phyloP scores from a whole-genome alignment of 2,329 filamentous ascomycete genomes.

The Phaeosphaeria sp. region DNA sequence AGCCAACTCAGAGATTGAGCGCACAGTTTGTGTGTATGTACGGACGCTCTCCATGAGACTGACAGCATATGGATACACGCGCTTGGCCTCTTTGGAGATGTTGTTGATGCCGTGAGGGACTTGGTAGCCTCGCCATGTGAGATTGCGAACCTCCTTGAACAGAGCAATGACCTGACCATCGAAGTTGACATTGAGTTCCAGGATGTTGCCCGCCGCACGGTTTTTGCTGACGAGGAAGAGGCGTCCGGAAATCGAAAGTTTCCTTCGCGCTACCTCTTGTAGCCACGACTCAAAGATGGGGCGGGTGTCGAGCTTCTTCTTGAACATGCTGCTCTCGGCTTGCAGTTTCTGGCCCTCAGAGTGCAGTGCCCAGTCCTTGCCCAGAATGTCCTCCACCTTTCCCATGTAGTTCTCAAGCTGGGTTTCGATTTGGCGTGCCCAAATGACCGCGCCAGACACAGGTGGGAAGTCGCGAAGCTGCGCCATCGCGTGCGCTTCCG shows the following conservation, averaged over 20 bases:
- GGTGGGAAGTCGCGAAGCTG: constrained; percentile 94
- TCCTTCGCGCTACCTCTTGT: constrained; percentile 83
- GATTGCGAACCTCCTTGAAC: constrained; percentile 97
- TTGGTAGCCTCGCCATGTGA: constrained; percentile 92
- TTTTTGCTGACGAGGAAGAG: constrained; percentile 90
- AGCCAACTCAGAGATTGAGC: constrained; percentile 82
- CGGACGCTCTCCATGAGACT: constrained; percentile 99
- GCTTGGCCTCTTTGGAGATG: constrained; percentile 97
- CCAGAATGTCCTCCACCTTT: constrained; percentile 97
- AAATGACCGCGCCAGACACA: constrained; percentile 95
- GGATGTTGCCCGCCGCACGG: constrained; percentile 83
- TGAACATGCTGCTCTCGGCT: constrained; percentile 89
- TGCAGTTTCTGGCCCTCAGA: constrained; percentile 93
- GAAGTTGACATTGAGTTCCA: constrained; percentile 94
- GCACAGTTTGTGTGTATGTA: constrained; percentile 86
- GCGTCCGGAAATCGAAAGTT: constrained; percentile 89
- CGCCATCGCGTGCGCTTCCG: constrained; percentile 97
- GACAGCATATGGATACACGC: constrained; percentile 96
- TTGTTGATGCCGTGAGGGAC: constrained; percentile 95
- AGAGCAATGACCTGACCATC: constrained; percentile 95
- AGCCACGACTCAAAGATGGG: constrained; percentile 97
- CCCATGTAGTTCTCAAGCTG: constrained; percentile 97
- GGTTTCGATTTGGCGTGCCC: constrained; percentile 95
- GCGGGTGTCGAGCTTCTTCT: constrained; percentile 92
- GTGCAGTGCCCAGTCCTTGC: constrained; percentile 92